Base-by-base conservation (phyloP, 1,284 basidiomycete species). In the Trichosporon sp. region DNA sequence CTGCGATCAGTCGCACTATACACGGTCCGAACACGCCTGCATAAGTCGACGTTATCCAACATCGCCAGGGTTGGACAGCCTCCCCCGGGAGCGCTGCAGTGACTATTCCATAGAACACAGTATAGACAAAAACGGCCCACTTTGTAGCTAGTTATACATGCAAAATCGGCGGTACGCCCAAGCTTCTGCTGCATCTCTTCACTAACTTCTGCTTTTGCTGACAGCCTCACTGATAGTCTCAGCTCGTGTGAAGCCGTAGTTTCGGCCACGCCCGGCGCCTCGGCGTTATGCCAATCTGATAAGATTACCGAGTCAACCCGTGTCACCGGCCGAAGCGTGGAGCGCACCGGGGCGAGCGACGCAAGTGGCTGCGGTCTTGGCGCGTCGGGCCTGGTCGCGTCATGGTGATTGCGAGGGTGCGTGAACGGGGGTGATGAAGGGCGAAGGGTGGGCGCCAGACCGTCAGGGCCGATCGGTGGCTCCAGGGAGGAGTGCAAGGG, bases 131-230 rank as follows among this genome's bases (percentile, higher is more conserved):
- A 60, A 60, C 15, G 29, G 56, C 56, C 56, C 56, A 60, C 56
- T 60, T 51, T 60, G 56, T 60, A 60, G 56, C 56, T 60, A 60
- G 56, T 60, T 31, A 60, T 60, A 32, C 56, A 60, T 60, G 56
- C 56, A 60, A 60, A n/a, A 60, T 60, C 56, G 51, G 56, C 56
- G 56, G 56, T 60, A 60, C 2, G 15, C 27, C 29, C 29, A 1
- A 29, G 56, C 51, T 29, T 8, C n/a, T 27, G 27, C 13, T 13
- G 27, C 23, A 56, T n/a, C 51, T 56, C 1, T 25, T n/a, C n/a
- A n/a, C n/a, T n/a, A n/a, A 13, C 38, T 42, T 12, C 44, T n/a
- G 12, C n/a, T 6, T 56, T 11, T 25, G 21, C 47, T 25, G 47
- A 53, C 12, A 4, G 47, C 35, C 35, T 38, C 11, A 11, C 13